phyloP scores from a whole-genome alignment of 306 rosid genomes.

The Medicago lupulina region DNA sequence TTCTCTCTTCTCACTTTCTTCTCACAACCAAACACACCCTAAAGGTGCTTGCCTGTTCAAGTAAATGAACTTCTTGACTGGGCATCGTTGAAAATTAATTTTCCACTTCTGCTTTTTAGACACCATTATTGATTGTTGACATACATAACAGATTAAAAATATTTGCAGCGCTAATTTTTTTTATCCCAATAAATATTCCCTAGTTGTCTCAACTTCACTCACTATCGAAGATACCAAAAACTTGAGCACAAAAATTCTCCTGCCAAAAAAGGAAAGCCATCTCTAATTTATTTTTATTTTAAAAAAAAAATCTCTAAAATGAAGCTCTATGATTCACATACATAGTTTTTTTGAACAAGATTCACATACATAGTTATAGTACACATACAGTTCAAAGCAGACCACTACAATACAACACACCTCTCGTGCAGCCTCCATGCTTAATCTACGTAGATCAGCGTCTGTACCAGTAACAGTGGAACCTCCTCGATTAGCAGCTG shows the following conservation, averaged over 20 bases:
- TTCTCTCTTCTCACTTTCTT: too few species aligned
- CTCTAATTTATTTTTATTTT: too few species aligned
- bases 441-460: conserved; percentile 97
- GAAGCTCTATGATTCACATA: conserved; percentile 18
- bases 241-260: not conserved
- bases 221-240: conserved; percentile 3
- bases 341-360: not conserved
- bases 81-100: conserved; percentile 22
- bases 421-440: conserved; percentile 99
- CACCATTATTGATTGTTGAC: not conserved
- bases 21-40: too few species aligned
- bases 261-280: not conserved
- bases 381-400: conserved; percentile 24
- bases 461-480: conserved; percentile 97
- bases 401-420: conserved; percentile 48
- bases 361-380: conserved; percentile 16
- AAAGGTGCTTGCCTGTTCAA: conserved; percentile 26
- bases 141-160: conserved; percentile 12
- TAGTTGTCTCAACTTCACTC: conserved; percentile 26
- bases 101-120: not conserved
- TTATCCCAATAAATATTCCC: conserved; percentile 27
- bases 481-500: conserved; percentile 76
- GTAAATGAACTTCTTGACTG: conserved; percentile 19
- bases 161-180: conserved; percentile 30
- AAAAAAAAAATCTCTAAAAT: not conserved